Conservation (phyloP, 345 rosid genomes). For the Nasturtium officinale region DNA sequence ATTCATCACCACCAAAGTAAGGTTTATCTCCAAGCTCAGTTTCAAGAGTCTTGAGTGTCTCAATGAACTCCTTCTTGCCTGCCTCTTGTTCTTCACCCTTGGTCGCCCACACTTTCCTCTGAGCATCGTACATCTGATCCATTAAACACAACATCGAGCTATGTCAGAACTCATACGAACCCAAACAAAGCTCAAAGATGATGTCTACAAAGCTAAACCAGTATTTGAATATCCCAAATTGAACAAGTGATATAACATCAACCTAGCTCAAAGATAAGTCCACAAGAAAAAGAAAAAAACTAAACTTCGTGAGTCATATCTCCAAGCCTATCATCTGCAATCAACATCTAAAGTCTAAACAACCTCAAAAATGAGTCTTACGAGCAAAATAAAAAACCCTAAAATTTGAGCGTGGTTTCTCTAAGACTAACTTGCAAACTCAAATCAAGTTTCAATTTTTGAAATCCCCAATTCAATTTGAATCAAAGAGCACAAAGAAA, state of each 20-base stretch:
- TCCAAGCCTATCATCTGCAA: neutral
- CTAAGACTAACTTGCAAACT: neutral
- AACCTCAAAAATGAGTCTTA: neutral
- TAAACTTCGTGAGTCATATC: neutral
- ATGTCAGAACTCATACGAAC: neutral
- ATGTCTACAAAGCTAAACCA: neutral
- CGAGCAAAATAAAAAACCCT: neutral
- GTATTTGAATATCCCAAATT: neutral
- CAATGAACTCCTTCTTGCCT: conserved; percentile 37
- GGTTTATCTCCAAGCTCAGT: conserved; percentile 40
- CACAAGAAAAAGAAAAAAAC: neutral
- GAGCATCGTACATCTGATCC: conserved; percentile 28
- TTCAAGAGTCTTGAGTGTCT: conserved; percentile 37
- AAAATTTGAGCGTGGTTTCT: neutral
- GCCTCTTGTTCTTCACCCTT: conserved; percentile 37
- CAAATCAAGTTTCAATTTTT: neutral
- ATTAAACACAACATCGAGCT: neutral
- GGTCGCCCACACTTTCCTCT: conserved; percentile 30
- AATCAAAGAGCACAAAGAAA: neutral
- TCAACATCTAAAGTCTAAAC: neutral
- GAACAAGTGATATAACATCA: neutral
- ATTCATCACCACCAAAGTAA: conserved; percentile 32
- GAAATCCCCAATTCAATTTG: neutral
- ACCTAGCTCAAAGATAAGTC: neutral
- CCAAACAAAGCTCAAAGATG: conserved; percentile 18